A percentile compares a stretch with the other conserved stretches of the same genome.
Evolutionary conservation across 1,284 basidiomycete species (phyloP).

Genomic region (Cutaneotrichosporon curvatum): DNA sequence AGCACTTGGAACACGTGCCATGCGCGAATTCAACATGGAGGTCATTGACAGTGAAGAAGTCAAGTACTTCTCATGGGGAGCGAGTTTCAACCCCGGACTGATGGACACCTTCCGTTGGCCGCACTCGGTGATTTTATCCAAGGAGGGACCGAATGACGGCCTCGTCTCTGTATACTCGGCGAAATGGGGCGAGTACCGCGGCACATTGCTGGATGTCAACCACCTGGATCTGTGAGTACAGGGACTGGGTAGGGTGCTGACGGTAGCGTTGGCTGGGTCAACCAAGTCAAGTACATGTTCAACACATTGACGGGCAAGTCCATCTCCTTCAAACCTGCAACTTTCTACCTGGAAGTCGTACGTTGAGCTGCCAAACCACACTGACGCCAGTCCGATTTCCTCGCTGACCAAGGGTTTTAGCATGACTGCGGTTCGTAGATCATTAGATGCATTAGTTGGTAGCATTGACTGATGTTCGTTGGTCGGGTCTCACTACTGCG

Average conservation of each 20-base stretch:
- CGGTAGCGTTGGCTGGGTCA: constrained; percentile 49
- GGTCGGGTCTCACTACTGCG: too few relatives aligned
- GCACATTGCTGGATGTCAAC: constrained; percentile 81
- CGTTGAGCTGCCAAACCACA: constrained; percentile 10
- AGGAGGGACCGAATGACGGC: constrained; percentile 91
- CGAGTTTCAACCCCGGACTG: constrained; percentile 74
- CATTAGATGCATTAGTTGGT: too few relatives aligned
- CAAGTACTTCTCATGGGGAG: constrained; percentile 89
- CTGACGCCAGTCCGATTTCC: constrained; percentile 36
- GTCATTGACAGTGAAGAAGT: constrained; percentile 70
- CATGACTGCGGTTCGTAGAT: too few relatives aligned
- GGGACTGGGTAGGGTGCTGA: not conserved
- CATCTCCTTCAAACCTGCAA: constrained; percentile 78
- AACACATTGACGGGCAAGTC: constrained; percentile 78
- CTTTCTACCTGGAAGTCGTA: constrained; percentile 75
- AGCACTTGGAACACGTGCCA: constrained; percentile 72
- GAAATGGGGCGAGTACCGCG: constrained; percentile 67
- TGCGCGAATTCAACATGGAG: constrained; percentile 79
- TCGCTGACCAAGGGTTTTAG: constrained; percentile 43
- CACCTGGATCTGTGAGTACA: constrained; percentile 69
- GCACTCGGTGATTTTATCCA: constrained; percentile 73
- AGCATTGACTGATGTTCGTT: too few relatives aligned
- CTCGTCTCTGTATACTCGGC: constrained; percentile 84
- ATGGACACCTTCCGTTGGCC: constrained; percentile 82
- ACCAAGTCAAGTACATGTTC: constrained; percentile 64